phyloP scores from a whole-genome alignment of 2,329 filamentous ascomycete genomes.

The Plenodomus biglobosus region DNA sequence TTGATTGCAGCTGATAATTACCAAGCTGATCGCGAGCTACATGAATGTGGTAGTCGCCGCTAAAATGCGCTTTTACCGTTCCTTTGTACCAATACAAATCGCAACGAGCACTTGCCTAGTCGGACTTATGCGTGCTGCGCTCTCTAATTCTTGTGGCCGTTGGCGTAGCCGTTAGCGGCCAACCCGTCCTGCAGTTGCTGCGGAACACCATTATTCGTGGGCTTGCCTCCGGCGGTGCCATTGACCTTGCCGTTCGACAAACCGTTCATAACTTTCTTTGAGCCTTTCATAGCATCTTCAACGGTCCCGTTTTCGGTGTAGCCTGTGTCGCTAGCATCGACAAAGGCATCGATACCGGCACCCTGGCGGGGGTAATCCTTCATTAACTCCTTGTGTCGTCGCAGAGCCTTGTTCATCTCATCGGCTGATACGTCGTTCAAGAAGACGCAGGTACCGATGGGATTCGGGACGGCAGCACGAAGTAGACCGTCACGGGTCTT shows the following conservation, averaged over 20 bases:
- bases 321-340: conserved; percentile 69
- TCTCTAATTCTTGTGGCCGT: conserved; percentile 35
- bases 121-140: conserved; percentile 11
- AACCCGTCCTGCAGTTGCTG: conserved; percentile 27
- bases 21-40: conserved; percentile 1
- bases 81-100: conserved; percentile 1
- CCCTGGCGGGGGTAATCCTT: conserved; percentile 64
- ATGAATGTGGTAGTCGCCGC: not conserved
- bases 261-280: conserved; percentile 26
- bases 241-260: conserved; percentile 28
- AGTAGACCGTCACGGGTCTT: conserved; percentile 70
- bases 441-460: conserved; percentile 67
- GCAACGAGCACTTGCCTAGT: conserved; percentile 14
- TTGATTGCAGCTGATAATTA: not conserved
- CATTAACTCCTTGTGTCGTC: conserved; percentile 65
- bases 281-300: conserved; percentile 29
- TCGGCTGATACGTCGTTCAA: conserved; percentile 65
- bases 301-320: conserved; percentile 53
- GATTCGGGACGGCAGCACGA: conserved; percentile 67
- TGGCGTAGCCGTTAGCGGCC: conserved; percentile 35
- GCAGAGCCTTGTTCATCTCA: conserved; percentile 63
- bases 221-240: conserved; percentile 22
- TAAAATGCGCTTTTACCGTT: conserved; percentile 6
- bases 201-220: conserved; percentile 15
- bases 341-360: conserved; percentile 67